These are phyloP conservation scores for Spironucleus salmonicida DNA, from an alignment of 208 protist species.

Conservation along the genomic window DNA sequence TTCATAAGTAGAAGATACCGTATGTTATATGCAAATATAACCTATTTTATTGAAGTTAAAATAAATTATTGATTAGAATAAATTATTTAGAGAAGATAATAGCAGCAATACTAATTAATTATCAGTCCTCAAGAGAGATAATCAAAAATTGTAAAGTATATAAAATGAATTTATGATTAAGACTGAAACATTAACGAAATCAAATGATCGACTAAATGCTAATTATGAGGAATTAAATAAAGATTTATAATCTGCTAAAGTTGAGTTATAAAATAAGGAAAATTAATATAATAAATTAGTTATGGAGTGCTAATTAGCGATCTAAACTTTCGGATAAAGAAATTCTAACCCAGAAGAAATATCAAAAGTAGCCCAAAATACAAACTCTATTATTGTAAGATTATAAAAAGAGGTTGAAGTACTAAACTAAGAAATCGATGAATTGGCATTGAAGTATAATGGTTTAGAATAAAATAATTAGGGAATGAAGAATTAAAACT, in stretches of 20 bases:
- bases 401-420: constrained; percentile 8
- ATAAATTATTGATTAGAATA: no score
- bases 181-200: background rate
- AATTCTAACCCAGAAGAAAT: background rate
- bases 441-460: constrained; percentile 2
- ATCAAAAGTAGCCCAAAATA: constrained; percentile 1
- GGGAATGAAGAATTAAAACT: no score
- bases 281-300: background rate
- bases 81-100: no score
- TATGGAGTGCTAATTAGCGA: background rate
- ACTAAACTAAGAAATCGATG: constrained; percentile 3
- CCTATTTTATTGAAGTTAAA: no score
- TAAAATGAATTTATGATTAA: no score
- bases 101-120: no score
- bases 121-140: no score
- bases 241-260: constrained; percentile 2
- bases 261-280: background rate
- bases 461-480: no score
- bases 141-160: no score
- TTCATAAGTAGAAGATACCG: no score
- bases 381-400: background rate
- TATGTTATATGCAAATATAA: no score
- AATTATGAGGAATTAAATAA: background rate
- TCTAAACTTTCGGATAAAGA: background rate
- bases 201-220: background rate